These are phyloP conservation scores for Amphirosellinia nigrospora DNA, from an alignment of 495 filamentous ascomycete genomes.

Conservation along the genomic window DNA sequence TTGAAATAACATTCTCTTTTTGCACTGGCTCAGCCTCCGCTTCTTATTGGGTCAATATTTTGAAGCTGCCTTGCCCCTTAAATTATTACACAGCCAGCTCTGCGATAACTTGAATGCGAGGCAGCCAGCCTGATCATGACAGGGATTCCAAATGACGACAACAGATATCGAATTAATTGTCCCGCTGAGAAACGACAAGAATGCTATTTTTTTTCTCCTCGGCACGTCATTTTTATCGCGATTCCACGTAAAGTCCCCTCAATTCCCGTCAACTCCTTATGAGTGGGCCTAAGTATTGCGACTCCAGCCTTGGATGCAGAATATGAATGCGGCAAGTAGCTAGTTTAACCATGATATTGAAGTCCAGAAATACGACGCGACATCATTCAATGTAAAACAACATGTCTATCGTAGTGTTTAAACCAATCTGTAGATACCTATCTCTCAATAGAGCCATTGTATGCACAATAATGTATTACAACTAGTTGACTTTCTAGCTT, in stretches of 20 bases:
- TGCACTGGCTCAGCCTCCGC: neutral
- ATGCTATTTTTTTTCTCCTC: neutral
- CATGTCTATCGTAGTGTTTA: neutral
- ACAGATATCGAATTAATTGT: neutral
- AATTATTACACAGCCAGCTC: neutral
- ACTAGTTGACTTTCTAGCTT: no score
- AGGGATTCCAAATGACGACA: neutral
- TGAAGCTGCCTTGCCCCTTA: neutral
- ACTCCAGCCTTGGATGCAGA: neutral
- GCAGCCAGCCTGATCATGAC: neutral
- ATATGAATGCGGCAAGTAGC: neutral
- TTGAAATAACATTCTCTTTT: neutral
- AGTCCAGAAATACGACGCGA: neutral
- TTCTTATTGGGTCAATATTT: slow-evolving; percentile 8
- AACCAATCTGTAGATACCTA: no score
- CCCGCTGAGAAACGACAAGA: neutral
- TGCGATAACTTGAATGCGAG: neutral
- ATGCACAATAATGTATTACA: neutral
- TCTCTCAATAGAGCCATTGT: neutral
- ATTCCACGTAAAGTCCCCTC: neutral
- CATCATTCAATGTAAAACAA: neutral
- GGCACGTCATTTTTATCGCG: neutral
- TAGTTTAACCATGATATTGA: neutral
- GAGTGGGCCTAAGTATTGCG: no score
- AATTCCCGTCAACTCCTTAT: neutral